Conservation (phyloP, 441 rosid species). For the Erodium texanum region DNA sequence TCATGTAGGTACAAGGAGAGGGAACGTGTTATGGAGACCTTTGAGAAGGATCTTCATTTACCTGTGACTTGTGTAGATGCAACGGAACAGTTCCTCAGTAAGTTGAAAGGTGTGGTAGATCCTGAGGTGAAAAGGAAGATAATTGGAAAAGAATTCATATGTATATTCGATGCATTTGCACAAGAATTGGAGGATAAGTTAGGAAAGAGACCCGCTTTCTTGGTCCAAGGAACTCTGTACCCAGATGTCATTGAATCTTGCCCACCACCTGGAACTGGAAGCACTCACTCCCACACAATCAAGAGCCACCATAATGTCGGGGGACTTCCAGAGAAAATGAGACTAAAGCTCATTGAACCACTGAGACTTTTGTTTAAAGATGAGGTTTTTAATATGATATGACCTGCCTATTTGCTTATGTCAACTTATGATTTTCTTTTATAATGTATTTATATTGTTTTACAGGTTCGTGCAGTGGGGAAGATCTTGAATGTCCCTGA, state of each 20-base stretch:
- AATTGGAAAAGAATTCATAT: constrained; percentile 76
- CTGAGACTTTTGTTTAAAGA: constrained; percentile 86
- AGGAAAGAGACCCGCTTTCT: constrained; percentile 65
- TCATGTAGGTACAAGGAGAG: constrained; percentile 65
- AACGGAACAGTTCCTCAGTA: constrained; percentile 52
- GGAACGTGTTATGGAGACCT: constrained; percentile 84
- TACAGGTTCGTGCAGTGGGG: constrained; percentile 76
- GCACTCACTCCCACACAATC: constrained; percentile 75
- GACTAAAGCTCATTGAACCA: constrained; percentile 85
- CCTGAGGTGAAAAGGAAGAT: constrained; percentile 88
- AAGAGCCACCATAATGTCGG: constrained; percentile 96
- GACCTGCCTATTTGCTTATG: constrained; percentile 3
- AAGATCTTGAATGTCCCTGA: constrained; percentile 64
- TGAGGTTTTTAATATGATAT: constrained; percentile 51
- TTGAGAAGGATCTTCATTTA: constrained; percentile 70
- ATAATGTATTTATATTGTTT: background rate
- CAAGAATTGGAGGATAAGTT: constrained; percentile 59
- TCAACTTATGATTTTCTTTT: constrained; percentile 7
- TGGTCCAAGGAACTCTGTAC: constrained; percentile 91
- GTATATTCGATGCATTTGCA: constrained; percentile 66
- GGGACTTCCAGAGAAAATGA: constrained; percentile 92
- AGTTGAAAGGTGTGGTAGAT: constrained; percentile 77
- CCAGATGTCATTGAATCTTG: constrained; percentile 97
- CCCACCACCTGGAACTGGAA: constrained; percentile 91
- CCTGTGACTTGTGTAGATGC: constrained; percentile 88